Percentiles rank a stretch among this genome's conserved stretches.
phyloP scores from a whole-genome alignment of 345 rosid genomes.

The Linum trigynum region DNA sequence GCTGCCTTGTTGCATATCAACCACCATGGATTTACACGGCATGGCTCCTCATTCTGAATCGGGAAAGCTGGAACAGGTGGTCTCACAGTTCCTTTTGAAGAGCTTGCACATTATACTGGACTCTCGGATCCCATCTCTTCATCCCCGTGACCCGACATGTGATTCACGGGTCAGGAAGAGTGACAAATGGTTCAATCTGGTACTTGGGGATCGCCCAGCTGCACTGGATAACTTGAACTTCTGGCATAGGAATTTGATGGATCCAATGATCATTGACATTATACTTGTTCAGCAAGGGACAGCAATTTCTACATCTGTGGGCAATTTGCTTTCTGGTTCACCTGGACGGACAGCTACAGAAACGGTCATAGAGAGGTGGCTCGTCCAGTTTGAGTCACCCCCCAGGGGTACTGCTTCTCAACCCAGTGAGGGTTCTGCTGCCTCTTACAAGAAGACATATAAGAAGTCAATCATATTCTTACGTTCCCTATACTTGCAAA shows the following conservation, averaged over 20 bases:
- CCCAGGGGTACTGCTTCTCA: slow-evolving; percentile 34
- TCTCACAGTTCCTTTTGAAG: slow-evolving; percentile 67
- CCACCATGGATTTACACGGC: slow-evolving; percentile 32
- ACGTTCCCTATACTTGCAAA: slow-evolving; percentile 60
- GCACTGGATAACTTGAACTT: slow-evolving; percentile 57
- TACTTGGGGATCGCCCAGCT: slow-evolving; percentile 73
- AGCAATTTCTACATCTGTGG: slow-evolving; percentile 28
- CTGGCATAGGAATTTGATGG: slow-evolving; percentile 62
- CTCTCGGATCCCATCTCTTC: slow-evolving; percentile 72
- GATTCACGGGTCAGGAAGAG: slow-evolving; percentile 48
- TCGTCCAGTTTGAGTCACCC: slow-evolving; percentile 54
- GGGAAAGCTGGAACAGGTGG: slow-evolving; percentile 59
- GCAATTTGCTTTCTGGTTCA: slow-evolving; percentile 23
- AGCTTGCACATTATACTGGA: slow-evolving; percentile 64
- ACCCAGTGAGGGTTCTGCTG: slow-evolving; percentile 27
- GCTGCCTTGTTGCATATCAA: not conserved
- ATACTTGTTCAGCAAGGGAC: slow-evolving; percentile 46
- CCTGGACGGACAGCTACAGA: slow-evolving; percentile 27
- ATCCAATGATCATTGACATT: slow-evolving; percentile 73
- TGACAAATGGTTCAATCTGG: slow-evolving; percentile 87
- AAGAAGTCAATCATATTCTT: slow-evolving; percentile 67
- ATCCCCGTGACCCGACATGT: slow-evolving; percentile 27
- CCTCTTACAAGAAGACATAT: slow-evolving; percentile 62
- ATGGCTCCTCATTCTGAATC: slow-evolving; percentile 25
- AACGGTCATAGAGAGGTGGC: slow-evolving; percentile 85